Base-by-base conservation (phyloP, 495 filamentous ascomycete species). In the Polyplosphaeria fusca region DNA sequence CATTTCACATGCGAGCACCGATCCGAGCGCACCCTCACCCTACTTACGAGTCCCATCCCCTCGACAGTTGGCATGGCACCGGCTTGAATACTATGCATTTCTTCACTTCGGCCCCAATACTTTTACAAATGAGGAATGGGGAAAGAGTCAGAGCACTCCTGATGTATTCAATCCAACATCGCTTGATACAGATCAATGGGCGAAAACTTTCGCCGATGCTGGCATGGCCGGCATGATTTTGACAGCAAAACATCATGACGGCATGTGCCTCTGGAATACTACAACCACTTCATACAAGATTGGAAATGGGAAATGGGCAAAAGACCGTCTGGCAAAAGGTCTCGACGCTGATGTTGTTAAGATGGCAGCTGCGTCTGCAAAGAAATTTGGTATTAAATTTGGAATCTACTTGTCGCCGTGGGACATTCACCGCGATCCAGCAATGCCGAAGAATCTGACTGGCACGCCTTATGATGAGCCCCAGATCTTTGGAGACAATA, bases 211-310 rank as follows among this genome's bases (percentile, higher is more conserved):
- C 27, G 46, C 26, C 3, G 46, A 48, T 20, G 26, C 26, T 3
- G 46, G 46, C 9, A 48, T 48, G 27, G 18, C 4, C 13, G 46
- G 27, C 25, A 35, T 30, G 46, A 48, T 48, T 18, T 27, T 48
- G 19, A 48, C 46, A n/a, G 46, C 46, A 12, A 48, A 48, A 20
- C 46, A 48, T 18, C 46, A 48, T 18, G 46, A 48, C 27, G 46
- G 46, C 5, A 48, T 48, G 46, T 4, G 4, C 14, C 16, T 48
- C 13, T 48, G 46, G 46, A 20, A 48, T 16, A 48, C 46, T 3
- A 7, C 3, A 5, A 30, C 46, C 11, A 48, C 46, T 12, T 30
- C 46, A 3, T 48, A 48, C 18, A 30, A 35, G 26, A 20, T 48
- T 32, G 46, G 46, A 3, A 48, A 30, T n/a, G 24, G 25, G 4